Base-by-base conservation (phyloP, 2,329 filamentous ascomycete genomes). In the Lizonia empirigonia region DNA sequence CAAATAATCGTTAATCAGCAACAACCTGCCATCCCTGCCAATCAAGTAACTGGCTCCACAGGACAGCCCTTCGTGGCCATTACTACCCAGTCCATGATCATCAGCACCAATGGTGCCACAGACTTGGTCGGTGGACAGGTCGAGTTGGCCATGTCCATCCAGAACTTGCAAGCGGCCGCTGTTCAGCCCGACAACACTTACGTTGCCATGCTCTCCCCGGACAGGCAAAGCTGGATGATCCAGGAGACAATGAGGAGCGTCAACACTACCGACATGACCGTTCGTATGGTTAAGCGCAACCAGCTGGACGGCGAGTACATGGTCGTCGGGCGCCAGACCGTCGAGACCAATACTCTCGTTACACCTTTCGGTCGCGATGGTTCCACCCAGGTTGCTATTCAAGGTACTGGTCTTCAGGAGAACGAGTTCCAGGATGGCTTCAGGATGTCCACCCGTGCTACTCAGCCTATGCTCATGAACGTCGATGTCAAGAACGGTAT, bases 1-100 rank as follows among this genome's bases (percentile, higher is more conserved):
- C 70, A 73, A 45, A 55, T 73, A 67, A 71, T 73, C 20, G 70
- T 73, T 66, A 73, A 73, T 70, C 70, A 73, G 58, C 66, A 73
- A 55, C 63, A 60, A 23, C 64, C 67, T 8, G 56, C 70, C 5
- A 62, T 73, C 16, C 63, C 68, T 7, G 61, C 67, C 10, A 72
- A 71, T 55, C 69, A 72, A 46, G 68, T 73, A 34, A 71, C 70
- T 16, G 70, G 70, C 5, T 63, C 69, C 1, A 71, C 70, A 15
- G 70, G 70, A 13, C 68, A 71, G 56, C 70, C 70, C 1, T 73
- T 73, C 35, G 67, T 73, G 33, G 65, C 66, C 27, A 55, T 73
- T 18, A 63, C 59, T 29, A 56, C 60, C 9, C 65, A 67, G 27
- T 72, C 70, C 20, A 67, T 73, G 63, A 63, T 59, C 19, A 65